Percentiles rank a stretch among this genome's conserved stretches.
phyloP scores from a whole-genome alignment of 1,284 basidiomycete genomes.

The Sporisorium exsertum region DNA sequence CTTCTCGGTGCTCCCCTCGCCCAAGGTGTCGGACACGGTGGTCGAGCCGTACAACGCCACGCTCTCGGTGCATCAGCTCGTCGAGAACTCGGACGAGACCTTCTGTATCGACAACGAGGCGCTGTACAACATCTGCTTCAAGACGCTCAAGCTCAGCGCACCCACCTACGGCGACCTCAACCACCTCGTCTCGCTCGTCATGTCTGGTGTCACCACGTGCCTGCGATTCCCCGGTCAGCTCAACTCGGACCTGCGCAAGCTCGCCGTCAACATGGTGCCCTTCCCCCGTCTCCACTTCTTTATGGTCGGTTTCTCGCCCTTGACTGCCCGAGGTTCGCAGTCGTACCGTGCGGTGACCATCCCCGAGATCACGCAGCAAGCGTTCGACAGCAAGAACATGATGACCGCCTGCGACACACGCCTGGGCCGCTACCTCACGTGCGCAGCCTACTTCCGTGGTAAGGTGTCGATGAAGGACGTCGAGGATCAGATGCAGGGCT shows the following conservation, averaged over 20 bases:
- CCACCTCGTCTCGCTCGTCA: conserved; percentile 82
- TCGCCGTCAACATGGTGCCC: conserved; percentile 83
- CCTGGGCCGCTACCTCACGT: conserved; percentile 71
- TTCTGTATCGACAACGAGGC: conserved; percentile 95
- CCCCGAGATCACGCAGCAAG: conserved; percentile 61
- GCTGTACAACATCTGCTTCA: conserved; percentile 84
- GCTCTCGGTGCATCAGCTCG: conserved; percentile 88
- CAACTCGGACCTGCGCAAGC: conserved; percentile 92
- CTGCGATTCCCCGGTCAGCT: conserved; percentile 93
- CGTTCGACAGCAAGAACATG: conserved; percentile 68
- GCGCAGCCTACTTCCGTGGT: conserved; percentile 68
- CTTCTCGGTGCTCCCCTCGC: conserved; percentile 90
- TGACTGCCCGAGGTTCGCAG: conserved; percentile 68
- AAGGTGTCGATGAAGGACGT: conserved; percentile 71
- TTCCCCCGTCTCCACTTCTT: conserved; percentile 70
- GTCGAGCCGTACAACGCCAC: conserved; percentile 95
- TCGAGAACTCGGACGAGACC: conserved; percentile 88
- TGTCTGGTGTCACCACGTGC: conserved; percentile 90
- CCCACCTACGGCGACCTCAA: conserved; percentile 65
- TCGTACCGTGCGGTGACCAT: conserved; percentile 73
- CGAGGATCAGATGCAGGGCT: conserved; percentile 67
- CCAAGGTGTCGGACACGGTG: conserved; percentile 94
- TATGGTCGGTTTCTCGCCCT: conserved; percentile 69
- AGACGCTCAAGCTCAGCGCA: conserved; percentile 79
- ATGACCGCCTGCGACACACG: conserved; percentile 84